phyloP scores from a whole-genome alignment of 1,284 basidiomycete species.

The Marasmius fiardii region DNA sequence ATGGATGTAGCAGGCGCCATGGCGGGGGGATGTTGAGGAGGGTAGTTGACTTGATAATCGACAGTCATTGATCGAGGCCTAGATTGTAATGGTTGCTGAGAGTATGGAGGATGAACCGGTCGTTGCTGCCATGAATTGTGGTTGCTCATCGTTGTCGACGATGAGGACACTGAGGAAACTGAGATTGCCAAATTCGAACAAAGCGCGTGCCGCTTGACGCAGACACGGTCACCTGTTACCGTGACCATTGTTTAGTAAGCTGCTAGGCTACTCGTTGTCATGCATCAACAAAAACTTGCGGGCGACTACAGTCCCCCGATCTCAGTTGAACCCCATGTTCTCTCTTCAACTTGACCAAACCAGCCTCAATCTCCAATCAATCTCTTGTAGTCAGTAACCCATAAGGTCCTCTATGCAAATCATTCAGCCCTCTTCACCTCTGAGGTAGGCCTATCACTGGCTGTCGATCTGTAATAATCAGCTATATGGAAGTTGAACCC shows the following conservation, averaged over 20 bases:
- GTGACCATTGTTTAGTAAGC: neutral
- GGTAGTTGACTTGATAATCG: neutral
- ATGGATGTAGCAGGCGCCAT: too few species aligned
- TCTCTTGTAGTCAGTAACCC: too few species aligned
- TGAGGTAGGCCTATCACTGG: too few species aligned
- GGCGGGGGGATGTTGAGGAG: neutral
- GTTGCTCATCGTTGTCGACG: neutral
- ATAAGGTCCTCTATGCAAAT: too few species aligned
- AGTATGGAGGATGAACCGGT: neutral
- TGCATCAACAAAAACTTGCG: neutral
- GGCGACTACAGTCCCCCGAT: neutral
- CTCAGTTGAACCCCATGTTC: too few species aligned
- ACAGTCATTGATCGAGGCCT: neutral
- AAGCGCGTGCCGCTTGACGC: neutral
- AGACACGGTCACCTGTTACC: neutral
- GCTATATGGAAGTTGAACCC: too few species aligned
- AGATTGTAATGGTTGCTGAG: neutral
- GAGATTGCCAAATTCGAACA: neutral
- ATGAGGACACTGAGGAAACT: neutral
- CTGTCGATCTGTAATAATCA: too few species aligned
- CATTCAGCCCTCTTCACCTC: too few species aligned
- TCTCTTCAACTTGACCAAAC: too few species aligned
- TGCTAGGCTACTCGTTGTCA: neutral
- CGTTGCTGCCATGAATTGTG: neutral
- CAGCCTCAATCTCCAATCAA: too few species aligned